These are phyloP conservation scores for Spergularia azorica DNA, from an alignment of 179 eudicot species.

Conservation along the genomic window DNA sequence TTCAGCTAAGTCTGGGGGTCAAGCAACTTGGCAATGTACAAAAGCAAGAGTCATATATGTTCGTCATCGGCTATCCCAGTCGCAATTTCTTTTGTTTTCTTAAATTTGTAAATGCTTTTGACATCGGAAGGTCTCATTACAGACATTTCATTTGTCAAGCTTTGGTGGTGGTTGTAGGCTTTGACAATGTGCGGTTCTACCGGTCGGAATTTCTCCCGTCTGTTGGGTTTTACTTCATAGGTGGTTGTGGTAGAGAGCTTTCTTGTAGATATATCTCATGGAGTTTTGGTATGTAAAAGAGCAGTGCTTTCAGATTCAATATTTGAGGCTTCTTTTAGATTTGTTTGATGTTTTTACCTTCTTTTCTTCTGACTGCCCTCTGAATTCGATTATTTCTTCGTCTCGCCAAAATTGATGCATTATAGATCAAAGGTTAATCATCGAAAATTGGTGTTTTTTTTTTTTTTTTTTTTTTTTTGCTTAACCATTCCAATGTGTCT, in stretches of 20 bases:
- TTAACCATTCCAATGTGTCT: no score
- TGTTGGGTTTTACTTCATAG: neutral
- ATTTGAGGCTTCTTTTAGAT: neutral
- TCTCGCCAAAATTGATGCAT: no score
- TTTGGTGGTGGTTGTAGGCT: neutral
- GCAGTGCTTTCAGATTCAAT: neutral
- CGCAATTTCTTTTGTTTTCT: neutral
- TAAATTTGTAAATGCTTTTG: conserved; percentile 14
- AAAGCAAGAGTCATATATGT: neutral
- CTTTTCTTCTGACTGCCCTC: no score
- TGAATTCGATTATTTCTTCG: no score
- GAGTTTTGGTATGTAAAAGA: neutral
- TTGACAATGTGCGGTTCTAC: neutral
- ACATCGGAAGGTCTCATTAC: neutral
- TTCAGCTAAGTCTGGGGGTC: conserved; percentile 1
- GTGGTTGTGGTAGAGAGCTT: neutral
- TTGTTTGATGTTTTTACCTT: no score
- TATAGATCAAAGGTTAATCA: no score
- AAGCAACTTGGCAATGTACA: conserved; percentile 23
- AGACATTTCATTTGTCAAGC: neutral
- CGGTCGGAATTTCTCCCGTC: neutral
- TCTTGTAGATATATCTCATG: conserved; percentile 23
- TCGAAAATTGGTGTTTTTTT: no score
- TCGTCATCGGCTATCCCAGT: neutral
- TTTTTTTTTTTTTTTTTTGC: no score